These are phyloP conservation scores for Sporisorium exsertum DNA, from an alignment of 1,284 basidiomycete genomes.

Conservation along the genomic window DNA sequence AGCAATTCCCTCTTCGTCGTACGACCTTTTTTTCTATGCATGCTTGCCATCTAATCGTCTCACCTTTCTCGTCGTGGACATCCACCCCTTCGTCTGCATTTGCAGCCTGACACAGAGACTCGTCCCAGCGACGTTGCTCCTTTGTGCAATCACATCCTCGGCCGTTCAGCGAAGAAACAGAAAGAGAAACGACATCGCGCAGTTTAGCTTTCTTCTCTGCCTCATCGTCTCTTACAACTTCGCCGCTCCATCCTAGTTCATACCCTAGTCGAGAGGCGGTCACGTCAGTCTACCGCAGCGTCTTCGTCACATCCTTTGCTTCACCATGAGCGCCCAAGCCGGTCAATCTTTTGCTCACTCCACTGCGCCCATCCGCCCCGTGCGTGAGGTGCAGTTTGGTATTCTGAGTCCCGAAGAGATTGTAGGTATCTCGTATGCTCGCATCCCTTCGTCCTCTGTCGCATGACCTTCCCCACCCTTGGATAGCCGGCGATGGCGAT, in stretches of 20 bases:
- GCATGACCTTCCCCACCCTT: neutral
- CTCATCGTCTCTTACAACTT: neutral
- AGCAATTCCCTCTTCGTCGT: neutral
- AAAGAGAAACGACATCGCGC: neutral
- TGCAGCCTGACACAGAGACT: conserved; percentile 11
- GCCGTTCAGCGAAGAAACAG: neutral
- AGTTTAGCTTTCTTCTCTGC: neutral
- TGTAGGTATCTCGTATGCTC: conserved; percentile 59
- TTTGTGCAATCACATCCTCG: neutral
- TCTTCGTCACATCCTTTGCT: conserved; percentile 6
- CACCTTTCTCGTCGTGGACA: conserved; percentile 11
- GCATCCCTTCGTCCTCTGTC: conserved; percentile 5
- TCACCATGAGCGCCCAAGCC: conserved; percentile 50
- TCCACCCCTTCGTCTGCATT: conserved; percentile 19
- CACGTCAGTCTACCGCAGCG: neutral
- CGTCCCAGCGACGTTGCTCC: neutral
- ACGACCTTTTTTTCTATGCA: conserved; percentile 21
- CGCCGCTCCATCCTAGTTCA: neutral
- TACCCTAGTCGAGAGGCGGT: conserved; percentile 1
- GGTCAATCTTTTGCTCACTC: conserved; percentile 77
- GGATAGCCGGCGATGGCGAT: neutral
- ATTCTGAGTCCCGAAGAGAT: conserved; percentile 99
- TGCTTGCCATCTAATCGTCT: conserved; percentile 30
- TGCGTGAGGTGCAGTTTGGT: conserved; percentile 98
- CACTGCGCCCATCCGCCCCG: conserved; percentile 82